Conservation (phyloP, 441 rosid genomes). For the Adansonia rubrostipa region DNA sequence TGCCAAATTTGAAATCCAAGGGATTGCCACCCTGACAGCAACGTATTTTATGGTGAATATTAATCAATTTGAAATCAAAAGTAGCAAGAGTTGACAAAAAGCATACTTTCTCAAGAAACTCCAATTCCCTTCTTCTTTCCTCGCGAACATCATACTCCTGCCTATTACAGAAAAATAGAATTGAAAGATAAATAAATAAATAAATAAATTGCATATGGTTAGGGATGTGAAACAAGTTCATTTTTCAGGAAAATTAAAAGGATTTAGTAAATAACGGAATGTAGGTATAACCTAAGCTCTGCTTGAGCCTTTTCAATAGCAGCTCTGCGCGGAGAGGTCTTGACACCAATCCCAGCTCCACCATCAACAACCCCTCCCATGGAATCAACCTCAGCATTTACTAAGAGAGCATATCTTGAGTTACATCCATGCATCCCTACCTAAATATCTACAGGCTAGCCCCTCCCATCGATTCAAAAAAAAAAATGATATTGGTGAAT, state of each 20-base stretch:
- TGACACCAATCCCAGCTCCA: conserved; percentile 87
- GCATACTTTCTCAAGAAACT: conserved; percentile 96
- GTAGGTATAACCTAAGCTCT: conserved; percentile 76
- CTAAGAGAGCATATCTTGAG: conserved; percentile 61
- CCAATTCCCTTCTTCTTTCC: conserved; percentile 94
- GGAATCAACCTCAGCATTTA: conserved; percentile 99
- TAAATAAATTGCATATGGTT: neutral
- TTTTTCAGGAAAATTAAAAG: neutral
- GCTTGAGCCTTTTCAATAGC: conserved; percentile 98
- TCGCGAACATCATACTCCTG: conserved; percentile 98
- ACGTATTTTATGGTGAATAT: conserved; percentile 28
- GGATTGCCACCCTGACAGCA: conserved; percentile 95
- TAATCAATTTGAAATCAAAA: conserved; percentile 20
- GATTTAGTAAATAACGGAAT: conserved; percentile 11
- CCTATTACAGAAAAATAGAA: conserved; percentile 51
- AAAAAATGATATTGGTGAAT: conserved; percentile 24
- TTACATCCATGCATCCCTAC: conserved; percentile 84
- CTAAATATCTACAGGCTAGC: conserved; percentile 39
- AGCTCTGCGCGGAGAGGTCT: conserved; percentile 87
- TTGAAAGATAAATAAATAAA: conserved; percentile 1
- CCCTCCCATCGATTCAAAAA: conserved; percentile 48
- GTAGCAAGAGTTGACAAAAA: conserved; percentile 35
- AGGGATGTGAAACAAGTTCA: conserved; percentile 12
- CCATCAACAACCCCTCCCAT: conserved; percentile 99
- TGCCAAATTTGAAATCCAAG: conserved; percentile 89